Base-by-base conservation (phyloP, 805 yeast genomes). In the Hanseniaspora lindneri region DNA sequence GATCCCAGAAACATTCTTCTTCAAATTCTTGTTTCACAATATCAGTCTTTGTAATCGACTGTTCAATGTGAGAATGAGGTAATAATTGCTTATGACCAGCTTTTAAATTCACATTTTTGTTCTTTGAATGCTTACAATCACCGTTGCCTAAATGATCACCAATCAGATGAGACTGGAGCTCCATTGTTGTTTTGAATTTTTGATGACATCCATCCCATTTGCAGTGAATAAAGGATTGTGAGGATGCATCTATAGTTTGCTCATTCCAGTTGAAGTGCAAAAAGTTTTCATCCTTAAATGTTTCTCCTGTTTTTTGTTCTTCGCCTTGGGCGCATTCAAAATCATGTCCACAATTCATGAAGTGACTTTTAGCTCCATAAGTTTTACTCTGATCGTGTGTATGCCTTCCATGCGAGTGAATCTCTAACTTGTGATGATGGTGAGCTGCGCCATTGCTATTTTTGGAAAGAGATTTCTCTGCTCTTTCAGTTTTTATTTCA, bases 171-270 rank as follows among this genome's bases (percentile, higher is more conserved):
- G 68, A 66, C 50, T 74, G 76, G 29, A 76, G 55, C 21, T 67
- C 68, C 3, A 64, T 52, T 7, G 69, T 53, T 28, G 66, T 67
- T 27, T 66, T 62, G 39, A 73, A 66, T 24, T 56, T 57, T 39
- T 68, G 66, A 10, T 61, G 60, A 59, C 94, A 84, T 50, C 74
- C 68, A 42, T 76, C 77, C 94, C 94, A 84, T 58, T 76, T 73
- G 61, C 94, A 83, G 37, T 63, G 37, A 56, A 76, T 40, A 58
- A 62, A 39, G 4, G 51, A 52, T 27, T 8, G 11, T 27, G 29
- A 27, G 29, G 8, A 9, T 27, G 29, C 11, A 27, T 27, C 11
- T 27, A 27, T 19, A 20, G 39, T 28, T 23, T 35, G 20, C 4
- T 47, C 49, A 25, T 46, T 46, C 49, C 49, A 46, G 4, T 39